Evolutionary conservation across 2,329 filamentous ascomycete species (phyloP).

Genomic region (Monosporascus cannonballus): DNA sequence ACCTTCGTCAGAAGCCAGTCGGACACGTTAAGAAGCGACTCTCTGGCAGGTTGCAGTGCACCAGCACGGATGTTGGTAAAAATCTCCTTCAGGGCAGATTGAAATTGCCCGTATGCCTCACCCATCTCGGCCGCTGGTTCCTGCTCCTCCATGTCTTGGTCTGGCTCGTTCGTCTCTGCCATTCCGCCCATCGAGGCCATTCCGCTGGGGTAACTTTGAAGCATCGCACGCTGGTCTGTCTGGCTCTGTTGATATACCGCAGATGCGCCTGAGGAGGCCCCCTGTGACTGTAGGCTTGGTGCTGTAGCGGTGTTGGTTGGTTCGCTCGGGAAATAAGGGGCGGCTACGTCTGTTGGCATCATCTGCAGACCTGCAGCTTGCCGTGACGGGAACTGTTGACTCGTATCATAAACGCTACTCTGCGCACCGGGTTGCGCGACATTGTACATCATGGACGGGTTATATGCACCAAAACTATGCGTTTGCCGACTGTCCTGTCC

Average conservation of each 20-base stretch:
- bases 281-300: slow-evolving; percentile 44
- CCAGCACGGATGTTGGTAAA: slow-evolving; percentile 64
- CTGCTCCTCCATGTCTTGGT: slow-evolving; percentile 50
- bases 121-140: slow-evolving; percentile 53
- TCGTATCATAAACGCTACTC: slow-evolving; percentile 66
- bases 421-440: slow-evolving; percentile 58
- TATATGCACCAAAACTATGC: slow-evolving; percentile 53
- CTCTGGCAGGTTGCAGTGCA: slow-evolving; percentile 42
- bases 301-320: slow-evolving; percentile 55
- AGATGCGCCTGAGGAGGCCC: slow-evolving; percentile 42
- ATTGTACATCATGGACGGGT: slow-evolving; percentile 71
- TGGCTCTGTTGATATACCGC: slow-evolving; percentile 62
- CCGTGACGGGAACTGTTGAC: slow-evolving; percentile 68
- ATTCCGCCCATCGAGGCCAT: slow-evolving; percentile 44
- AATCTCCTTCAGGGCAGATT: slow-evolving; percentile 55
- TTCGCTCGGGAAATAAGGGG: slow-evolving; percentile 71
- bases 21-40: slow-evolving; percentile 46
- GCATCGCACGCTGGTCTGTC: slow-evolving; percentile 48
- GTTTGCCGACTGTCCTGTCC: slow-evolving; percentile 53
- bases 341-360: slow-evolving; percentile 57
- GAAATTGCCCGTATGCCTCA: slow-evolving; percentile 63
- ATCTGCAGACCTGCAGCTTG: slow-evolving; percentile 75
- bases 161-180: slow-evolving; percentile 34
- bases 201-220: slow-evolving; percentile 42
- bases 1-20: slow-evolving; percentile 52